A percentile compares a stretch with the other conserved stretches of the same genome.
Conservation (phyloP, 176 grass and related monocot species). For the maize (Zea mays) region Zm-B73-REFERENCE-NAM-5.0 NC_050100.1:46666501-46667000, state of each 20-base stretch:
- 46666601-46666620: background rate
- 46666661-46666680: background rate
- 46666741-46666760: background rate
- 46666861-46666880: background rate
- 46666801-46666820: background rate
- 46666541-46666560: background rate
- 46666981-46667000: slow-evolving; percentile 93
- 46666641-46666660: background rate
- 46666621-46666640: slow-evolving; percentile 2
- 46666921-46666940: slow-evolving; percentile 97
- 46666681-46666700: background rate
- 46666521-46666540: slow-evolving; percentile 70
- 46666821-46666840: background rate
- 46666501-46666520: slow-evolving; percentile 59
- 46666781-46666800: background rate
- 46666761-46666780: background rate
- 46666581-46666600: background rate
- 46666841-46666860: slow-evolving; percentile 6
- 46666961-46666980: slow-evolving; percentile 76
- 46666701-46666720: slow-evolving; percentile 3
- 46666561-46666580: background rate
- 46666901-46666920: slow-evolving; percentile 76
- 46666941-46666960: slow-evolving; percentile 96
- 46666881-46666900: slow-evolving; percentile 70
- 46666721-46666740: background rate